Conservation (phyloP, 2,329 filamentous ascomycete genomes). For the Xylariaceae sp. region DNA sequence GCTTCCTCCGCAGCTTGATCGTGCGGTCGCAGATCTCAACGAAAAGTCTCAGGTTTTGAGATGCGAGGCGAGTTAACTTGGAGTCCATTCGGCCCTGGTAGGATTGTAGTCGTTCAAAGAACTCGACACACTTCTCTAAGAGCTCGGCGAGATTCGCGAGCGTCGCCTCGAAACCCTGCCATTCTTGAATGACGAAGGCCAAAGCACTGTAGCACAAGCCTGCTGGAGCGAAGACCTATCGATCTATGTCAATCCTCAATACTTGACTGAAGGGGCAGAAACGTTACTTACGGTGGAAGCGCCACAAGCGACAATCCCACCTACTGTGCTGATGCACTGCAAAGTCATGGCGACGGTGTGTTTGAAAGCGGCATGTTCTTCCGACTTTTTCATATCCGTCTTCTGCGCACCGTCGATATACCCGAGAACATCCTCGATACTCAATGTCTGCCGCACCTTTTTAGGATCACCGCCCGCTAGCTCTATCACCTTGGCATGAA, state of each 20-base stretch:
- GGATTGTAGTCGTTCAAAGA: slow-evolving; percentile 44
- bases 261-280: background rate
- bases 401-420: slow-evolving; percentile 40
- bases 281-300: slow-evolving; percentile 34
- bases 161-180: slow-evolving; percentile 45
- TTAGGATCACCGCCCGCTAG: slow-evolving; percentile 41
- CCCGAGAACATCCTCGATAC: slow-evolving; percentile 40
- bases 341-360: slow-evolving; percentile 40
- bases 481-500: slow-evolving; percentile 43
- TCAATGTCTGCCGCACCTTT: slow-evolving; percentile 36
- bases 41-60: slow-evolving; percentile 46
- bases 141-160: slow-evolving; percentile 44
- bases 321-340: slow-evolving; percentile 45
- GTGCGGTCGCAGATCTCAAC: slow-evolving; percentile 45
- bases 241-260: slow-evolving; percentile 9
- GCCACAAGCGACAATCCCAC: slow-evolving; percentile 43
- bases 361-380: slow-evolving; percentile 41
- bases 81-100: slow-evolving; percentile 44
- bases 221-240: slow-evolving; percentile 44
- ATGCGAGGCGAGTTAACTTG: slow-evolving; percentile 42
- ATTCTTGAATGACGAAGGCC: slow-evolving; percentile 46
- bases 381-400: slow-evolving; percentile 38
- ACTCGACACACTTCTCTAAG: slow-evolving; percentile 44
- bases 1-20: slow-evolving; percentile 42
- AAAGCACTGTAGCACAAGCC: slow-evolving; percentile 46